Evolutionary conservation across 805 yeast species (phyloP), one percentile per base, ranked within the genome.

Genomic region (Saccharomycopsis sp.): DNA sequence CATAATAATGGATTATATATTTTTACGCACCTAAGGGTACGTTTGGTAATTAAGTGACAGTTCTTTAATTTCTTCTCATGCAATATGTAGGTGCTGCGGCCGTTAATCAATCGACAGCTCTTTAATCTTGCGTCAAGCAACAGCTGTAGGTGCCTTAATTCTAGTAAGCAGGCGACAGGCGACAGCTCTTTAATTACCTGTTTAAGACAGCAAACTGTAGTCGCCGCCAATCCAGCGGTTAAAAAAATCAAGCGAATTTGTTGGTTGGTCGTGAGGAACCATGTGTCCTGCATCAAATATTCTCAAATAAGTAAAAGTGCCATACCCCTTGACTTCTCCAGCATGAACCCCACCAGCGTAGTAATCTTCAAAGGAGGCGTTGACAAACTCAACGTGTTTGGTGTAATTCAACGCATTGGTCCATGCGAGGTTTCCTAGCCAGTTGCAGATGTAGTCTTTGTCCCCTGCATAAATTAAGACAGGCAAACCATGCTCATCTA

Each of bases 361-460:
- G 65, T 71, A 56, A 72, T 71, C 62, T 1, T 59, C 56, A 18
- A 52, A 47, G 41, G 53, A 41, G 3, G 65, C 52, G 34, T 15
- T 24, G 12, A 41, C 75, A 69, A 83, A 88, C 57, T 77, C 80
- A 37, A 78, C 79, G 50, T 77, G 72, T 46, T 81, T 80, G 24
- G 77, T 70, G 88, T 89, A 87, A 66, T 87, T 87, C 56, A 90
- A 78, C 52, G 74, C 80, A 68, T 87, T 78, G 41, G 92, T 77
- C 96, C 97, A 89, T 15, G 87, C 94, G 67, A 83, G 81, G 71
- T 91, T 91, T 63, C 97, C 98, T 67, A 92, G 79, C 97, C 97
- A 91, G 76, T 92, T 91, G 75, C 97, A 91, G 69, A 91, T 91
- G 73, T 85, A 91, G 73, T 91, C 98, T 74, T 90, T 89, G 75